A percentile compares a stretch with the other conserved stretches of the same genome.
Conservation (phyloP, 164 flowering plant genomes). For the Litsea cubeba region DNA sequence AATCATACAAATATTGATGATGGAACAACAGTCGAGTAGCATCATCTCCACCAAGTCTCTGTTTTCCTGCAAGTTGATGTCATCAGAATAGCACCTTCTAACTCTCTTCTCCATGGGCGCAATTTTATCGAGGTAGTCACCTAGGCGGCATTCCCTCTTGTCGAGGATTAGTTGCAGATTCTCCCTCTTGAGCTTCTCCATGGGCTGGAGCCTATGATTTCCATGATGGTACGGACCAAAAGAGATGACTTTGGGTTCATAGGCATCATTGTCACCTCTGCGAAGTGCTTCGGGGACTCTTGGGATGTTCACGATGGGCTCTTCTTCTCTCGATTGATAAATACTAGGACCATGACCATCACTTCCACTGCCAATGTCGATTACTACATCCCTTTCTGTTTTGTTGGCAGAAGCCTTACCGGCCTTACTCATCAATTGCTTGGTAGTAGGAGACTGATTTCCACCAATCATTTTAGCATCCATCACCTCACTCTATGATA, state of each 20-base stretch:
- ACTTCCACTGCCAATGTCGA: too few species aligned
- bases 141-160: neutral
- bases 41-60: slow-evolving; percentile 20
- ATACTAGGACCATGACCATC: too few species aligned
- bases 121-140: neutral
- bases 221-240: slow-evolving; percentile 7
- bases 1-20: neutral
- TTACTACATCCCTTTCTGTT: too few species aligned
- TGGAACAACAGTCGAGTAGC: slow-evolving; percentile 9
- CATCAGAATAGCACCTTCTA: slow-evolving; percentile 46
- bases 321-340: too few species aligned
- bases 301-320: too few species aligned
- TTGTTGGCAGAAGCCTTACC: too few species aligned
- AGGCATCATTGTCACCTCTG: neutral
- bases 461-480: too few species aligned
- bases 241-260: neutral
- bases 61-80: slow-evolving; percentile 19
- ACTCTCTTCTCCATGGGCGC: slow-evolving; percentile 11
- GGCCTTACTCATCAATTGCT: too few species aligned
- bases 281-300: neutral
- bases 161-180: neutral
- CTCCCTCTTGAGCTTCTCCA: slow-evolving; percentile 2
- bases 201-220: neutral
- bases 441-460: too few species aligned
- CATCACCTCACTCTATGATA: too few species aligned